A percentile compares a stretch with the other conserved stretches of the same genome.
These are phyloP conservation scores for Metschnikowia borealis DNA, from an alignment of 805 yeast species.

Conservation along the genomic window DNA sequence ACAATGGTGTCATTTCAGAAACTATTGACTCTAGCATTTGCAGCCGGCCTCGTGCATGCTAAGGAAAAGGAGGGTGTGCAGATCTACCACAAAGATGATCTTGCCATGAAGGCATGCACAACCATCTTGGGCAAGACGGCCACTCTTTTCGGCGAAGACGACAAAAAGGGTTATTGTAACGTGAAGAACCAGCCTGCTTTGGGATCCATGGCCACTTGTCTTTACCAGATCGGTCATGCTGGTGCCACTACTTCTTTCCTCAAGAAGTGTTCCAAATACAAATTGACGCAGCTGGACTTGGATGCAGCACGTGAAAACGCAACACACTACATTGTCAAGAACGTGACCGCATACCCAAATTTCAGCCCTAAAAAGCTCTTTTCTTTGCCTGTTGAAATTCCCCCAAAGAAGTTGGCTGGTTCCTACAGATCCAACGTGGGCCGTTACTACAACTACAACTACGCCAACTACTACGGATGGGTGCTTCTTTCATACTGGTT, in stretches of 20 bases:
- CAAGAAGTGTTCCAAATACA: slow-evolving; percentile 10
- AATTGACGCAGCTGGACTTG: slow-evolving; percentile 29
- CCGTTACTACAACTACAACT: slow-evolving; percentile 37
- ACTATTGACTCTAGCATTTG: slow-evolving; percentile 11
- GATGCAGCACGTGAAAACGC: slow-evolving; percentile 40
- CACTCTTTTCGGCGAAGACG: slow-evolving; percentile 21
- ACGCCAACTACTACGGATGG: slow-evolving; percentile 35
- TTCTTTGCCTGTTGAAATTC: slow-evolving; percentile 34
- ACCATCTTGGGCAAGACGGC: slow-evolving; percentile 24
- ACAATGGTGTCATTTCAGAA: slow-evolving; percentile 15
- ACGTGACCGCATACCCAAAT: slow-evolving; percentile 26
- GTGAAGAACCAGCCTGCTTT: slow-evolving; percentile 34
- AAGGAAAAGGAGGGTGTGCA: slow-evolving; percentile 17
- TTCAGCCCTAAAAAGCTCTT: slow-evolving; percentile 28
- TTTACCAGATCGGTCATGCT: slow-evolving; percentile 21
- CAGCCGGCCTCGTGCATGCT: slow-evolving; percentile 10
- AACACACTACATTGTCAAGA: slow-evolving; percentile 32
- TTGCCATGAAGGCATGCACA: slow-evolving; percentile 27
- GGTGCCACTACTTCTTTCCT: slow-evolving; percentile 16
- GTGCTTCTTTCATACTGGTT: slow-evolving; percentile 50
- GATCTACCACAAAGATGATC: slow-evolving; percentile 22
- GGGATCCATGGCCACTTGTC: slow-evolving; percentile 37
- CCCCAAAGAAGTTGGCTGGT: slow-evolving; percentile 18
- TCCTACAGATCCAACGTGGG: slow-evolving; percentile 27
- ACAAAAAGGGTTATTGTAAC: slow-evolving; percentile 31